Base-by-base conservation (phyloP, 1,284 basidiomycete species). In the Veloboletus limbatus region DNA sequence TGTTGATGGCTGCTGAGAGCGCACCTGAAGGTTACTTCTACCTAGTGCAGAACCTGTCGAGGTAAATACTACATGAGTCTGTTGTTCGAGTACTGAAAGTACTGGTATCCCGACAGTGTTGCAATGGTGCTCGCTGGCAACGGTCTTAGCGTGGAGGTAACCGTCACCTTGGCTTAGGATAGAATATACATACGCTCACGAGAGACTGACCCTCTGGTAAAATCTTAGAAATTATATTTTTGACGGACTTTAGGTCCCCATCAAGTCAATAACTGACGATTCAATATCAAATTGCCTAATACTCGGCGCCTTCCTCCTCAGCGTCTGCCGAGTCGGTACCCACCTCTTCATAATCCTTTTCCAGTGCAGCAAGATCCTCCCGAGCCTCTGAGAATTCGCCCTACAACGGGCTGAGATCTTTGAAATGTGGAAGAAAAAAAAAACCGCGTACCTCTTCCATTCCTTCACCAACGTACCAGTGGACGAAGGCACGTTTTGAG, bases 391-490 rank as follows among this genome's bases (percentile, higher is more conserved):
- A 93, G 76, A 97, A 97, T 74, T 98, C 95, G 69, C 95, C 95
- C 77, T 76, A 45, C 24, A 11, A 14, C 45, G 27, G 47, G 32
- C 28, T 48, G 36, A 40, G 40, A 4, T 16, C n/a, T 28, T 31
- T 21, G 35, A 41, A 34, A 14, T 18, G 17, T 7, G 3, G 25
- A 25, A n/a, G 40, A 47, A 27, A 25, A n/a, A 42, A 47, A 24
- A 39, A 40, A 38, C 8, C 14, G 46, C 68, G 22, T 47, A 76
- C 74, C 69, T 97, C 95, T 73, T 97, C 95, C 95, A 97, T 98
- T 78, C 95, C 95, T 74, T 97, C 95, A 63, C 95, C 95, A 56
- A 97, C 94, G 66, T 97, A 97, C 92, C 92, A 97, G 74, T 97
- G 92, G 21, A 96, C 93, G 62, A 97, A 97, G 40, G 92, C 92